Evolutionary conservation across 495 filamentous ascomycete species (phyloP).

Genomic region (Aspergillus nanangensis): DNA sequence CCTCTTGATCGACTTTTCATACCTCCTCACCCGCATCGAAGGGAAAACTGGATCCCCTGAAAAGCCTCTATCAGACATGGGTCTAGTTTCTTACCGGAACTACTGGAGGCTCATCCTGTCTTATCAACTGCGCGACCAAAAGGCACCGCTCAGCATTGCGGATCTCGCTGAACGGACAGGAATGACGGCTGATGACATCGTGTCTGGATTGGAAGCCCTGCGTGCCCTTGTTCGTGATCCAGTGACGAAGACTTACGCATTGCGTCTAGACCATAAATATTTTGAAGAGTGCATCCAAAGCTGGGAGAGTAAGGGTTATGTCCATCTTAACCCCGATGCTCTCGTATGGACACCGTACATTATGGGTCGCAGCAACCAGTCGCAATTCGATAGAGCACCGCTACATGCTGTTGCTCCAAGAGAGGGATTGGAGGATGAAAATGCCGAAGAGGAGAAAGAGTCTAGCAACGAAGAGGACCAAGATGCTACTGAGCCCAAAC

Average conservation of each 20-base stretch:
- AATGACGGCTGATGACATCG: slow-evolving; percentile 93
- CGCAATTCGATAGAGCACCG: slow-evolving; percentile 78
- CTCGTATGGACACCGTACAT: slow-evolving; percentile 97
- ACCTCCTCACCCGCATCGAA: slow-evolving; percentile 88
- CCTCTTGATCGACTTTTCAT: slow-evolving; percentile 95
- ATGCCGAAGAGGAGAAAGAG: slow-evolving; percentile 48
- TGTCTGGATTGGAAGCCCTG: slow-evolving; percentile 85
- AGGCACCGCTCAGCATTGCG: slow-evolving; percentile 63
- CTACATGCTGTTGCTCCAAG: slow-evolving; percentile 84
- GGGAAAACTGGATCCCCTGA: slow-evolving; percentile 94
- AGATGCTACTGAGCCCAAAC: slow-evolving; percentile 12
- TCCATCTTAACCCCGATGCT: slow-evolving; percentile 74
- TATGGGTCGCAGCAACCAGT: slow-evolving; percentile 83
- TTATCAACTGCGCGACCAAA: slow-evolving; percentile 67
- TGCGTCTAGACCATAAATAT: slow-evolving; percentile 77
- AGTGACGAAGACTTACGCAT: slow-evolving; percentile 78
- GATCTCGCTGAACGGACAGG: slow-evolving; percentile 88
- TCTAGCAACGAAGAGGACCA: slow-evolving; percentile 26
- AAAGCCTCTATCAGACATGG: slow-evolving; percentile 97
- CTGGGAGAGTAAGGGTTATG: slow-evolving; percentile 82
- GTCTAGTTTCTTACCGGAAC: slow-evolving; percentile 90
- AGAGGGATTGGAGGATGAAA: slow-evolving; percentile 61
- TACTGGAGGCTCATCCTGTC: slow-evolving; percentile 92
- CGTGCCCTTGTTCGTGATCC: slow-evolving; percentile 88
- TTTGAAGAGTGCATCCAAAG: slow-evolving; percentile 79